phyloP scores from a whole-genome alignment of 2,329 filamentous ascomycete species.

The Ophiostoma australiae region DNA sequence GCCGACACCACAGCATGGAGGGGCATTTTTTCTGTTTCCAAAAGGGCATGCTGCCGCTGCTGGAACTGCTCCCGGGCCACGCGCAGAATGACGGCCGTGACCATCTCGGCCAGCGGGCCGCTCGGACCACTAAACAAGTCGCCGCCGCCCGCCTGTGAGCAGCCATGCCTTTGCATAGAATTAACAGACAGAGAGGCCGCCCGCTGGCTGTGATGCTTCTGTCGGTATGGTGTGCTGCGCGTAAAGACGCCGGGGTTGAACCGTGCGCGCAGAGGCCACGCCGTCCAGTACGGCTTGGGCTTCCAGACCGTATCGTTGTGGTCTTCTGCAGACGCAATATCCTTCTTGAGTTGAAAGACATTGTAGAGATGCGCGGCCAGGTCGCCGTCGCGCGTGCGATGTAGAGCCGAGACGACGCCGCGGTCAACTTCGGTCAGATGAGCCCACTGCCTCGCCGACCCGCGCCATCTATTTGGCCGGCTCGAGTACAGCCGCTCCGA shows the following conservation, averaged over 20 bases:
- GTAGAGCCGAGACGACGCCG: slow-evolving; percentile 57
- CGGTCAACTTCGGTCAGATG: slow-evolving; percentile 58
- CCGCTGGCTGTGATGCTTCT: slow-evolving; percentile 3
- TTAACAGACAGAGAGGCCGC: not conserved
- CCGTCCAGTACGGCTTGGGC: slow-evolving; percentile 65
- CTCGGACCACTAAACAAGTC: slow-evolving; percentile 33
- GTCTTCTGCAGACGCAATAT: slow-evolving; percentile 28
- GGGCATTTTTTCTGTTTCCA: not conserved
- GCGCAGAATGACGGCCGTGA: slow-evolving; percentile 62
- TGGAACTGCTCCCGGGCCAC: slow-evolving; percentile 62
- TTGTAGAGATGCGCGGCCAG: slow-evolving; percentile 76
- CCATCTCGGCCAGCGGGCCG: slow-evolving; percentile 56
- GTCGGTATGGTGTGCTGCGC: not conserved
- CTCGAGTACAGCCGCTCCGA: slow-evolving; percentile 45
- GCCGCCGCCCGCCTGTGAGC: not conserved
- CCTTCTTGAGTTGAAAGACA: slow-evolving; percentile 61
- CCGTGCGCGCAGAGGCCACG: slow-evolving; percentile 64
- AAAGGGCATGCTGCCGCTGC: slow-evolving; percentile 8
- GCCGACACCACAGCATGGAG: slow-evolving; percentile 47
- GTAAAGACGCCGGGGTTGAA: slow-evolving; percentile 12
- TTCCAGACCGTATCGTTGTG: slow-evolving; percentile 41
- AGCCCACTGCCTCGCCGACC: slow-evolving; percentile 62
- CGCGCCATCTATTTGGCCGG: slow-evolving; percentile 69
- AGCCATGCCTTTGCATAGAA: not conserved
- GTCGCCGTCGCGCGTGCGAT: slow-evolving; percentile 59